Percentiles rank a stretch among this genome's conserved stretches.
These are phyloP conservation scores for Crotalaria pallida DNA, from an alignment of 306 rosid genomes.

Conservation along the genomic window DNA sequence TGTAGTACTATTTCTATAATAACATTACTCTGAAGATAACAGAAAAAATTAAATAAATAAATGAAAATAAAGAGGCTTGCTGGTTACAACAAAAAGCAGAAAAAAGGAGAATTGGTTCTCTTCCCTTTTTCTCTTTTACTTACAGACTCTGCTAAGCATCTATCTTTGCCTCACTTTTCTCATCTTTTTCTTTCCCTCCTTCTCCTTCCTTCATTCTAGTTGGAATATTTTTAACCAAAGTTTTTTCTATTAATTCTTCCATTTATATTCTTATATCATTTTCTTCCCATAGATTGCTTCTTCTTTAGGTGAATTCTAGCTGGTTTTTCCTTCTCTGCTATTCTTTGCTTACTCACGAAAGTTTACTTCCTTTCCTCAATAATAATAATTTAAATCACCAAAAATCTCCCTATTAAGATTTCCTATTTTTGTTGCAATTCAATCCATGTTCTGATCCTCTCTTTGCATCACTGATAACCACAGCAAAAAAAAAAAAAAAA, in stretches of 20 bases:
- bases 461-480: slow-evolving; percentile 21
- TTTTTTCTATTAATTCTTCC: slow-evolving; percentile 18
- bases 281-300: slow-evolving; percentile 35
- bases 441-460: slow-evolving; percentile 24
- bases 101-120: slow-evolving; percentile 39
- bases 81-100: slow-evolving; percentile 66
- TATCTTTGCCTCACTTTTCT: slow-evolving; percentile 63
- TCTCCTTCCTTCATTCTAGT: slow-evolving; percentile 33
- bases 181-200: slow-evolving; percentile 17
- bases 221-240: not conserved
- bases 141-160: slow-evolving; percentile 79
- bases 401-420: slow-evolving; percentile 15
- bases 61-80: slow-evolving; percentile 32
- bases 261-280: slow-evolving; percentile 26
- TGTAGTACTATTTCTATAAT: slow-evolving; percentile 33
- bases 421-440: slow-evolving; percentile 12
- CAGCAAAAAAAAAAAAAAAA: not conserved
- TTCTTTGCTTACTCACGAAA: slow-evolving; percentile 33
- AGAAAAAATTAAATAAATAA: too few species aligned
- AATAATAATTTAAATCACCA: slow-evolving; percentile 21
- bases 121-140: slow-evolving; percentile 47
- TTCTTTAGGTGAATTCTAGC: slow-evolving; percentile 23
- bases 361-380: slow-evolving; percentile 32
- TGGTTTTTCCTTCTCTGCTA: slow-evolving; percentile 24
- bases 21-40: slow-evolving; percentile 29